Evolutionary conservation across 768 basidiomycete genomes (phyloP).

Genomic region (Coprinopsis strossmayeri): DNA sequence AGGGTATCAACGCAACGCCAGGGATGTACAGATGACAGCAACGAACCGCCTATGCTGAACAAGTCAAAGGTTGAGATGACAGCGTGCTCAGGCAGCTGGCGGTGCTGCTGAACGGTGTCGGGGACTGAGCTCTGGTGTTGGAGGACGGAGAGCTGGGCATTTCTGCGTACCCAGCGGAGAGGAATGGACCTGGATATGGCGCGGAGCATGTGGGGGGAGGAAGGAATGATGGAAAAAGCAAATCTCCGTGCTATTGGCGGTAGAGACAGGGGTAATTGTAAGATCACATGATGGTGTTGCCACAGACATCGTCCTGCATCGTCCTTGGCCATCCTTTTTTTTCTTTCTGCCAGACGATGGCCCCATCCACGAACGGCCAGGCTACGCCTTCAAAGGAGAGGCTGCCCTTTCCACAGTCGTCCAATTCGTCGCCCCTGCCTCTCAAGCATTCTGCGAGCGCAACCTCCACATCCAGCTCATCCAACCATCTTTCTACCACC

Average conservation of each 20-base stretch:
- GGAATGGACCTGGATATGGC: not conserved
- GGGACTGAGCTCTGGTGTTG: not conserved
- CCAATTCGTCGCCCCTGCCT: constrained; percentile 27
- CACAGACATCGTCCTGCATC: not conserved
- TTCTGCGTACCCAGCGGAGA: not conserved
- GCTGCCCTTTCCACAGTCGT: constrained; percentile 27
- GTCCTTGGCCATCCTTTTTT: not conserved
- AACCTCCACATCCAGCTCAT: constrained; percentile 27
- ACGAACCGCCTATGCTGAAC: constrained; percentile 82
- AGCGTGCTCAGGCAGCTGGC: constrained; percentile 62
- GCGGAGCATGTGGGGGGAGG: constrained; percentile 1
- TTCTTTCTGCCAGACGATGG: constrained; percentile 7
- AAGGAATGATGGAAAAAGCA: not conserved
- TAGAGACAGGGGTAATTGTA: no score
- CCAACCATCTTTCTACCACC: constrained; percentile 20
- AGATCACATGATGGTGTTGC: not conserved
- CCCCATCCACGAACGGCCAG: constrained; percentile 10
- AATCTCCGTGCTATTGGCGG: not conserved
- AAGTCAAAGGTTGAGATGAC: constrained; percentile 92
- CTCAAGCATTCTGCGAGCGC: constrained; percentile 24
- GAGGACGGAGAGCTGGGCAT: not conserved
- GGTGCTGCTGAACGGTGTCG: constrained; percentile 7
- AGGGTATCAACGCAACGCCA: constrained; percentile 7
- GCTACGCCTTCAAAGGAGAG: no score
- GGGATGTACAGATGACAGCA: not conserved